Conservation (phyloP, 805 yeast genomes). For the Cyberlindnera sargentensis region DNA sequence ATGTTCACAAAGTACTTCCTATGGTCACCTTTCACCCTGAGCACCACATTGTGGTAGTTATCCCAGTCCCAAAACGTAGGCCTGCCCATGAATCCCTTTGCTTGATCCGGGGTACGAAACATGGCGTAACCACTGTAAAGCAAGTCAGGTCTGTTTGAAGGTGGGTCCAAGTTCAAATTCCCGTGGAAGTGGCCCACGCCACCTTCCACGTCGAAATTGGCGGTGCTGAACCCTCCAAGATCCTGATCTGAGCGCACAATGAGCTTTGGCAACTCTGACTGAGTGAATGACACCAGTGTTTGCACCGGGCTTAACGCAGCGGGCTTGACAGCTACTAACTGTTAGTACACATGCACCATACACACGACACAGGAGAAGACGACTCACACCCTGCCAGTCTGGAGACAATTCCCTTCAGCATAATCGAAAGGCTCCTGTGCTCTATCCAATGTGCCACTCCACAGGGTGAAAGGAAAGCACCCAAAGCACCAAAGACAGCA, state of each 20-base stretch:
- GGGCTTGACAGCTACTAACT: constrained; percentile 8
- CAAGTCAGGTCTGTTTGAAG: constrained; percentile 56
- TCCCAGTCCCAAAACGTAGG: constrained; percentile 67
- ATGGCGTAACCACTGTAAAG: constrained; percentile 67
- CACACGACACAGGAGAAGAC: background rate
- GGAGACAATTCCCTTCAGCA: constrained; percentile 3
- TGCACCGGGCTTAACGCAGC: constrained; percentile 21
- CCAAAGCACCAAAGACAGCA: too few relatives aligned
- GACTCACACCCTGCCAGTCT: background rate
- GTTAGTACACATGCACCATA: background rate
- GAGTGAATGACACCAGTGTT: constrained; percentile 52
- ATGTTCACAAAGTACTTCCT: constrained; percentile 73
- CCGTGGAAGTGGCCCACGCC: constrained; percentile 64
- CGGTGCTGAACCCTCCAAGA: constrained; percentile 75
- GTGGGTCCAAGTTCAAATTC: constrained; percentile 58
- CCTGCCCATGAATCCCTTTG: constrained; percentile 33
- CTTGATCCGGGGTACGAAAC: constrained; percentile 72
- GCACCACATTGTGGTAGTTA: constrained; percentile 46
- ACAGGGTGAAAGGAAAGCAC: too few relatives aligned
- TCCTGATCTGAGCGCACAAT: constrained; percentile 66
- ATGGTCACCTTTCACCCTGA: constrained; percentile 67
- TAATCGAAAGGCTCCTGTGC: background rate
- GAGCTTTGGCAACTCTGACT: constrained; percentile 40
- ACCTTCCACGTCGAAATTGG: constrained; percentile 36
- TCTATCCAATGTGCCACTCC: too few relatives aligned